These are phyloP conservation scores for Phytophthora crassamura DNA, from an alignment of 352 stramenopile genomes.

Conservation along the genomic window DNA sequence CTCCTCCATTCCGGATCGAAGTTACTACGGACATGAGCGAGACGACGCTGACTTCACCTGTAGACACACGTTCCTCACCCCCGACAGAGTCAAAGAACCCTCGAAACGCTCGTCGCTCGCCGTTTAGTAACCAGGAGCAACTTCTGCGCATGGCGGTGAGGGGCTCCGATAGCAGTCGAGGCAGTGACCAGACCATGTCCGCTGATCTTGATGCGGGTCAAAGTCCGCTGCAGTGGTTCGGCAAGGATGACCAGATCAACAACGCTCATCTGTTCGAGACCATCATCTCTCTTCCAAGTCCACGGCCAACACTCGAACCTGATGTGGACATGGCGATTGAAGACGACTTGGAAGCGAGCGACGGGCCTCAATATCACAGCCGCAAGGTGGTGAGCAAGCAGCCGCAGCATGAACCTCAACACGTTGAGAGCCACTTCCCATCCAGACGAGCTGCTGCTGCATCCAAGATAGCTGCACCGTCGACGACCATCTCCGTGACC, in stretches of 20 bases:
- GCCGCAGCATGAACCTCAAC: constrained; percentile 23
- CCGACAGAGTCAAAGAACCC: background rate
- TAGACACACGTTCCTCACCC: background rate
- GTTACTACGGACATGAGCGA: constrained; percentile 64
- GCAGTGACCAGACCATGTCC: constrained; percentile 14
- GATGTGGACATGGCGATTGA: constrained; percentile 30
- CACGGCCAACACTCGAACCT: constrained; percentile 17
- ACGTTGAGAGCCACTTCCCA: constrained; percentile 23
- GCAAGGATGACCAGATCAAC: constrained; percentile 65
- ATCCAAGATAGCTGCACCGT: constrained; percentile 17
- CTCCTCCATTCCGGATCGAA: constrained; percentile 81
- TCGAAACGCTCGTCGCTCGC: constrained; percentile 31
- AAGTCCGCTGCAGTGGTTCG: constrained; percentile 55
- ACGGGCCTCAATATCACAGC: constrained; percentile 17
- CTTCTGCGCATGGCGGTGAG: constrained; percentile 22
- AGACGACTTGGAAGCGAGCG: constrained; percentile 31
- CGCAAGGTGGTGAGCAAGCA: constrained; percentile 19
- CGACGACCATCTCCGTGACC: background rate
- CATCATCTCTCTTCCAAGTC: constrained; percentile 43
- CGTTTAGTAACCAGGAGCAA: constrained; percentile 54
- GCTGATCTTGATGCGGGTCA: constrained; percentile 8
- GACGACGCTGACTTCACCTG: constrained; percentile 11
- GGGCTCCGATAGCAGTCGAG: constrained; percentile 14
- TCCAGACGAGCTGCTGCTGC: constrained; percentile 22
- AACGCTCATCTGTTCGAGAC: constrained; percentile 65